phyloP scores from a whole-genome alignment of 257 asterid genomes.

The Scutellaria barbata region DNA sequence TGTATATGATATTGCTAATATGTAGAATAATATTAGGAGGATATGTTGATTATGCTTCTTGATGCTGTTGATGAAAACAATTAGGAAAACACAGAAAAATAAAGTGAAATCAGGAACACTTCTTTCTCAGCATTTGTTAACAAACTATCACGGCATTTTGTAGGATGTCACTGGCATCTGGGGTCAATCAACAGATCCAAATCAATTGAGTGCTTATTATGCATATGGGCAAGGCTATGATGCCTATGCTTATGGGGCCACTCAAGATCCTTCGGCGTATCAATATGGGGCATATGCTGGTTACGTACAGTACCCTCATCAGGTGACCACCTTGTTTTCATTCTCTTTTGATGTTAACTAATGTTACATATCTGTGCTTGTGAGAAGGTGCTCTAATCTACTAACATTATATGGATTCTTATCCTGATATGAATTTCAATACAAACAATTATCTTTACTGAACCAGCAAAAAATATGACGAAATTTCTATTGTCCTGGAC shows the following conservation, averaged over 20 bases:
- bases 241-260: constrained; percentile 80
- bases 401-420: background rate
- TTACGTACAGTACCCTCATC: constrained; percentile 78
- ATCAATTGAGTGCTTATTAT: constrained; percentile 82
- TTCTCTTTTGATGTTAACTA: constrained; percentile 6
- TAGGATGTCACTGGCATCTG: constrained; percentile 73
- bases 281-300: constrained; percentile 90
- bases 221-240: constrained; percentile 96
- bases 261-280: constrained; percentile 85
- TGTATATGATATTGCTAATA: constrained; percentile 19
- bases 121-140: background rate
- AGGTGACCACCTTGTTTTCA: constrained; percentile 45
- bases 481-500: background rate
- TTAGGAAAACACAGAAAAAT: background rate
- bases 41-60: constrained; percentile 2
- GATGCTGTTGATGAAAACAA: background rate
- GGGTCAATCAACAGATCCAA: constrained; percentile 86
- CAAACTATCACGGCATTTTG: constrained; percentile 30
- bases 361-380: constrained; percentile 6
- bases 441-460: constrained; percentile 4
- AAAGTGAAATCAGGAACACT: too few relatives aligned
- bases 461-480: background rate
- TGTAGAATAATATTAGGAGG: constrained; percentile 21
- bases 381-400: constrained; percentile 17
- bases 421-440: constrained; percentile 3